These are phyloP conservation scores for Fusarium nematophilum DNA, from an alignment of 2,329 filamentous ascomycete genomes.

Conservation along the genomic window DNA sequence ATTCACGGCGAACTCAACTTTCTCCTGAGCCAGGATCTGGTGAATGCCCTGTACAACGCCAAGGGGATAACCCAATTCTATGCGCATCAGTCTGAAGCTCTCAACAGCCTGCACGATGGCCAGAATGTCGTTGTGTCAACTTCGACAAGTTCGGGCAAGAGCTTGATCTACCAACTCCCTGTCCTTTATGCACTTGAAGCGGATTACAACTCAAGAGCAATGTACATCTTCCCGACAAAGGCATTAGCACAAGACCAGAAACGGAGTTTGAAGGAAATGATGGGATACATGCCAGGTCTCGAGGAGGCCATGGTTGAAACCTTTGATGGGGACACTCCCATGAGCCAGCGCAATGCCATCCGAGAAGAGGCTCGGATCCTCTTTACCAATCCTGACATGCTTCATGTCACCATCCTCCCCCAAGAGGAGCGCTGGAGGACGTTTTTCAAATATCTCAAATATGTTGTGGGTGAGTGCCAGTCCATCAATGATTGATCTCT, in stretches of 20 bases:
- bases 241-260: constrained; percentile 95
- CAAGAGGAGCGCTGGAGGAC: constrained; percentile 90
- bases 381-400: constrained; percentile 98
- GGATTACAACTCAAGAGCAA: constrained; percentile 80
- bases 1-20: constrained; percentile 88
- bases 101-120: constrained; percentile 86
- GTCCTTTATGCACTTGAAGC: constrained; percentile 88
- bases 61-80: constrained; percentile 88
- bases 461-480: constrained; percentile 74
- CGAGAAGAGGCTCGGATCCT: constrained; percentile 91
- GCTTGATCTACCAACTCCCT: constrained; percentile 96
- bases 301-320: constrained; percentile 86
- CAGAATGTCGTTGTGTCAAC: constrained; percentile 92
- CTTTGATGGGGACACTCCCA: constrained; percentile 94
- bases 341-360: constrained; percentile 80
- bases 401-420: constrained; percentile 92
- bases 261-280: constrained; percentile 85
- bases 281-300: constrained; percentile 82
- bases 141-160: constrained; percentile 96
- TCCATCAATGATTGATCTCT: background rate
- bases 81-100: constrained; percentile 91
- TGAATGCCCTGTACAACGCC: constrained; percentile 96
- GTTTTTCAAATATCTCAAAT: constrained; percentile 89
- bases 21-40: constrained; percentile 85
- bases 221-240: constrained; percentile 99